phyloP scores from a whole-genome alignment of 176 grass and related monocot genomes.

The Elymus sibiricus region DNA sequence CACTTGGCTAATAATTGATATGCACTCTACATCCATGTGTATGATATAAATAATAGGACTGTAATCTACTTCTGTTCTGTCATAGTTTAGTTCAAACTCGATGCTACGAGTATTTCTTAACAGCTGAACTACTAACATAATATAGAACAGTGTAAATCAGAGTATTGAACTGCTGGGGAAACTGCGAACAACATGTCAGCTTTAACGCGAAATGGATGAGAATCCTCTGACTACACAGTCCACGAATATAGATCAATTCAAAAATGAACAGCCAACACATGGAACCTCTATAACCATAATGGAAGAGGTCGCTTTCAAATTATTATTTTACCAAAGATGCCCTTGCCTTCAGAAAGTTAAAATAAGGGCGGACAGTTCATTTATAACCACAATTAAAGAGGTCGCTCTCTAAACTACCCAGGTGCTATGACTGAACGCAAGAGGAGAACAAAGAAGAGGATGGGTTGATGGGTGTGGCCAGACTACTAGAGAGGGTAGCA shows the following conservation, averaged over 20 bases:
- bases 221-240: not conserved
- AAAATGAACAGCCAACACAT: not conserved
- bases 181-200: not conserved
- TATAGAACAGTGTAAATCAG: not conserved
- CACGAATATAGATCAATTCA: not conserved
- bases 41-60: not conserved
- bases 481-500: not conserved
- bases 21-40: not conserved
- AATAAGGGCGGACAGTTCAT: not conserved
- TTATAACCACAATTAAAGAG: not conserved
- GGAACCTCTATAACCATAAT: not conserved
- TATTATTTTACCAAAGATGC: too few relatives aligned
- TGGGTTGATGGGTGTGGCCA: not conserved
- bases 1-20: conserved; percentile 1
- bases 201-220: not conserved
- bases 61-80: not conserved
- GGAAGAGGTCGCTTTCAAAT: not conserved
- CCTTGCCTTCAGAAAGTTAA: not conserved
- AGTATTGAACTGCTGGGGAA: not conserved
- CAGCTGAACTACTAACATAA: not conserved
- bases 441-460: not conserved
- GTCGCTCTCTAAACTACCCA: not conserved
- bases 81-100: not conserved
- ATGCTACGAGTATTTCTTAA: not conserved
- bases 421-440: not conserved